These are phyloP conservation scores for Malassezia sp. DNA, from an alignment of 1,284 basidiomycete species.

Conservation along the genomic window DNA sequence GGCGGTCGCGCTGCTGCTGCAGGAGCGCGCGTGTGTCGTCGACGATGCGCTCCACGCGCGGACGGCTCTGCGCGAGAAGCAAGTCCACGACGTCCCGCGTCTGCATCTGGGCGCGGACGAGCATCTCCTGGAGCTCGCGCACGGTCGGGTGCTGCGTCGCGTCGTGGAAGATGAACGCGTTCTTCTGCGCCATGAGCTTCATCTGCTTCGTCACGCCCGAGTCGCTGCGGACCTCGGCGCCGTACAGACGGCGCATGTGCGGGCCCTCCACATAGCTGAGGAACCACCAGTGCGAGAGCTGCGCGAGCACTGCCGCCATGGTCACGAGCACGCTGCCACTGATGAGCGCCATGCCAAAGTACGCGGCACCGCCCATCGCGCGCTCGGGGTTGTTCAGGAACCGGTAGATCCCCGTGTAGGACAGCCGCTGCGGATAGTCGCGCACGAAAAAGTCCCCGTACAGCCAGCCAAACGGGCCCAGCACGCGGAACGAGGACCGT, in stretches of 20 bases:
- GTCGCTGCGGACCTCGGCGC: constrained; percentile 72
- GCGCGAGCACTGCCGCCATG: constrained; percentile 68
- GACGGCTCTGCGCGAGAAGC: constrained; percentile 59
- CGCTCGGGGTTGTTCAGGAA: constrained; percentile 89
- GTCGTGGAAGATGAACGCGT: constrained; percentile 48
- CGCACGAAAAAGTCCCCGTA: constrained; percentile 81
- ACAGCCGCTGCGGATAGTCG: constrained; percentile 70
- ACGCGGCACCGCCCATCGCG: constrained; percentile 79
- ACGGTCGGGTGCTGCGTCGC: constrained; percentile 51
- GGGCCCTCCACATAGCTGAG: constrained; percentile 54
- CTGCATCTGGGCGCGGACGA: constrained; percentile 88
- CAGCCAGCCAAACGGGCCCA: constrained; percentile 54
- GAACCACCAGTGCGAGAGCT: constrained; percentile 53
- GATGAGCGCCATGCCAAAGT: constrained; percentile 83
- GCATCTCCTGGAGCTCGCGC: constrained; percentile 76
- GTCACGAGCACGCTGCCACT: constrained; percentile 78
- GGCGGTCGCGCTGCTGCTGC: constrained; percentile 73
- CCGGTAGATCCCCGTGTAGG: constrained; percentile 86
- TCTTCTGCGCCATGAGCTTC: constrained; percentile 66
- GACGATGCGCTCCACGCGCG: constrained; percentile 50
- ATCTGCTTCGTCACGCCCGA: constrained; percentile 94
- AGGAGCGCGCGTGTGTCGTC: constrained; percentile 82
- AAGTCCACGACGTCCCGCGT: constrained; percentile 81
- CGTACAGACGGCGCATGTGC: constrained; percentile 92
- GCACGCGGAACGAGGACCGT: constrained; percentile 75